Evolutionary conservation across 78 protist genomes (phyloP).

Genomic region (Chrysochromulina parva): DNA sequence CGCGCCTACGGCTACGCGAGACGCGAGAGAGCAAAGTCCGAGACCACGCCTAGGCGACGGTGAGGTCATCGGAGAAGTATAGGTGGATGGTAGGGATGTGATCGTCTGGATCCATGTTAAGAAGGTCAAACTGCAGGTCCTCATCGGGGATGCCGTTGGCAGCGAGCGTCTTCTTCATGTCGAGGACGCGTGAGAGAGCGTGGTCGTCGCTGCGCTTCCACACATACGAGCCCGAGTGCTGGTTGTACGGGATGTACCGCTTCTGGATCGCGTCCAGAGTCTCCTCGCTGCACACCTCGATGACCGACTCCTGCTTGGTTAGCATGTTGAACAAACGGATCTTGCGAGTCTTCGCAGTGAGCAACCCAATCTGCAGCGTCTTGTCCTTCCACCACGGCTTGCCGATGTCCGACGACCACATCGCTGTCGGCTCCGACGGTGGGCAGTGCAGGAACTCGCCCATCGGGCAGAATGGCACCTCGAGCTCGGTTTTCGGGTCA

Average conservation of each 20-base stretch:
- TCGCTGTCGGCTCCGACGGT: not conserved
- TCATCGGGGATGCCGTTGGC: constrained; percentile 64
- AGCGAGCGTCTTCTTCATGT: constrained; percentile 57
- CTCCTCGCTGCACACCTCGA: constrained; percentile 75
- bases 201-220: constrained; percentile 53
- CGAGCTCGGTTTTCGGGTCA: not conserved
- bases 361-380: constrained; percentile 37
- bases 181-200: constrained; percentile 9
- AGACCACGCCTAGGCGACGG: constrained; percentile 21
- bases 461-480: constrained; percentile 18
- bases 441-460: constrained; percentile 52
- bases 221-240: constrained; percentile 66
- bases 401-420: not conserved
- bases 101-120: constrained; percentile 5
- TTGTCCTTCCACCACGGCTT: constrained; percentile 71
- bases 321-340: constrained; percentile 54
- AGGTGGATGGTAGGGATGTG: constrained; percentile 64
- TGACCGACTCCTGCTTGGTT: constrained; percentile 3
- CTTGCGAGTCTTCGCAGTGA: constrained; percentile 42
- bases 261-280: constrained; percentile 28
- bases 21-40: too few relatives aligned
- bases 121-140: not conserved
- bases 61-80: constrained; percentile 71
- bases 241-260: constrained; percentile 57
- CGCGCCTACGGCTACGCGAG: too few relatives aligned